phyloP scores from a whole-genome alignment of 2,329 filamentous ascomycete genomes.

The Sordariomycetes sp. region DNA sequence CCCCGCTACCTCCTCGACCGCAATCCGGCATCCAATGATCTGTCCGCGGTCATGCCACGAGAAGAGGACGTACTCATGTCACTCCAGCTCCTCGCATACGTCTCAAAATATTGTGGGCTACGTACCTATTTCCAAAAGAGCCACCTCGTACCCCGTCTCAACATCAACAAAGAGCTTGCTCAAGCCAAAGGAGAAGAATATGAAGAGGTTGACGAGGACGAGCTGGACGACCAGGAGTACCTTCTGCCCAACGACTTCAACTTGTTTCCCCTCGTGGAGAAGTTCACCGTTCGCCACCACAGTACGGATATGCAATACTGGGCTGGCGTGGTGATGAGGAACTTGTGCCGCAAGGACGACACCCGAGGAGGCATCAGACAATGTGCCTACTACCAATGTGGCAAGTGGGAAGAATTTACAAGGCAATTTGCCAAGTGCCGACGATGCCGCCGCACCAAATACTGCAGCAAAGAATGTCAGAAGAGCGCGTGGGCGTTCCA shows the following conservation, averaged over 20 bases:
- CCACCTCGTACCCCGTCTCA: constrained; percentile 84
- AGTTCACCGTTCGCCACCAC: constrained; percentile 93
- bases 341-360: constrained; percentile 96
- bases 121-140: constrained; percentile 92
- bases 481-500: constrained; percentile 99
- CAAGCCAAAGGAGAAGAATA: constrained; percentile 1
- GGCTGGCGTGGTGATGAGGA: constrained; percentile 98
- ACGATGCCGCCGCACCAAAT: constrained; percentile 91
- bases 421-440: constrained; percentile 97
- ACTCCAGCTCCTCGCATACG: constrained; percentile 89
- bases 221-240: constrained; percentile 76
- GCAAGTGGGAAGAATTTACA: constrained; percentile 96
- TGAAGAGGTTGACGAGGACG: constrained; percentile 40
- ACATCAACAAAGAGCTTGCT: constrained; percentile 78
- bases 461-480: constrained; percentile 99
- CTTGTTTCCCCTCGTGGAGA: constrained; percentile 96
- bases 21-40: constrained; percentile 57
- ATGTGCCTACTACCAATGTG: constrained; percentile 96
- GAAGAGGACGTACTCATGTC: constrained; percentile 99
- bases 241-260: constrained; percentile 91
- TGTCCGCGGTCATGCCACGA: constrained; percentile 84
- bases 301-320: constrained; percentile 99
- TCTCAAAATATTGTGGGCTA: constrained; percentile 97
- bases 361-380: constrained; percentile 88
- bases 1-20: constrained; percentile 74